Base-by-base conservation (phyloP, 2,329 filamentous ascomycete genomes). In the Coniochaeta pulveracea region DNA sequence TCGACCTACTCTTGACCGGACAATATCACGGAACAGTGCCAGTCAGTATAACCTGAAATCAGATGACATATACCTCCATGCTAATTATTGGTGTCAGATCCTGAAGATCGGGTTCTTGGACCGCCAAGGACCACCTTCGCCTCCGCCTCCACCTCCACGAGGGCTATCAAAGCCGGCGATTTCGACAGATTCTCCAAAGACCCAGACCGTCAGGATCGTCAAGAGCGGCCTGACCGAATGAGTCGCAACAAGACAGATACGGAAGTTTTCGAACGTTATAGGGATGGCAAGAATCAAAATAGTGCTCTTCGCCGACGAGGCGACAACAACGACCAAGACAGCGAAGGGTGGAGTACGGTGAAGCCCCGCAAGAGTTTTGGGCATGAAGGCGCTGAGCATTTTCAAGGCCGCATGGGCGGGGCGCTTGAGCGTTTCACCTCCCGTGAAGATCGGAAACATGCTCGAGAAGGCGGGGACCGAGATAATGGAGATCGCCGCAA, bases 91-190 rank as follows among this genome's bases (percentile, higher is more conserved):
- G n/a, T 15, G 33, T 23, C 44, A 81, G 76, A 73, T 52, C 61
- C 72, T 47, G 88, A 93, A 47, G 85, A 93, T 42, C 81, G 93
- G 37, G 71, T 91, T 37, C 80, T 94, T 37, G 86, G 84, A 10
- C 86, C 86, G 14, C 84, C 86, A 2, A 83, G 84, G 54, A 84
- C 76, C 29, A 75, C 76, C 27, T 94, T 95, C 55, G 75, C 84
- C 34, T 93, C 86, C 2, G 72, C 80, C n/a, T n/a, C n/a, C 15
- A 83, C 81, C 37, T 63, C 72, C 19, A 56, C 64, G 34, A 67
- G 73, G 40, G 52, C 48, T 25, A 45, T 50, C 11, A 55, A 58
- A 38, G 57, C 59, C 10, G 57, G 64, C 32, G 71, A 74, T 32
- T 60, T 59, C 18, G 69, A 78, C 18, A 76, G 72, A 43, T 49